phyloP scores from a whole-genome alignment of 805 yeast species.

The Ogataea nakhonphanomensis region DNA sequence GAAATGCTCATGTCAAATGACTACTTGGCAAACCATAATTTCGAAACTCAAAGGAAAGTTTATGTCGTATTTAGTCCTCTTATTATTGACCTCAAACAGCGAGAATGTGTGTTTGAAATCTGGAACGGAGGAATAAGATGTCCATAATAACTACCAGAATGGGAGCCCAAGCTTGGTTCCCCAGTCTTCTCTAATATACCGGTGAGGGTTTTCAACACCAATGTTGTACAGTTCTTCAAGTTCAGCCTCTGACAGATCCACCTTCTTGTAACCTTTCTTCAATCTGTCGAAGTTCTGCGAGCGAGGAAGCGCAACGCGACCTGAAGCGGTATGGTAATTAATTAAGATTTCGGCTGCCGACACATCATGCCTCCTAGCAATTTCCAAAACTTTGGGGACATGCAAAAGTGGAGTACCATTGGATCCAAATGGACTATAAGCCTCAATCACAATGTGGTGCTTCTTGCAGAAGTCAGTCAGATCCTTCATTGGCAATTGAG shows the following conservation, averaged over 20 bases:
- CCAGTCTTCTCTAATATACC: slow-evolving; percentile 31
- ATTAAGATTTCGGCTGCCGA: slow-evolving; percentile 54
- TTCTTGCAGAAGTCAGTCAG: slow-evolving; percentile 37
- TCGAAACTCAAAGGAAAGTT: slow-evolving; percentile 29
- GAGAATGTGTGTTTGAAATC: slow-evolving; percentile 28
- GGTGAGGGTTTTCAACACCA: slow-evolving; percentile 32
- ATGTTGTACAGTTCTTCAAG: slow-evolving; percentile 28
- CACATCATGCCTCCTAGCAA: slow-evolving; percentile 56
- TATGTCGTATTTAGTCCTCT: slow-evolving; percentile 32
- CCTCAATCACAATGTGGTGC: slow-evolving; percentile 42
- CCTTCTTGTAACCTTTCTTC: slow-evolving; percentile 34
- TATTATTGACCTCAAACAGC: slow-evolving; percentile 17
- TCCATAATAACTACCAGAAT: slow-evolving; percentile 25
- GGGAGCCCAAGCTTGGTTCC: slow-evolving; percentile 34
- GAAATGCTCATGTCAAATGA: slow-evolving; percentile 27
- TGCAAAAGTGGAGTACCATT: slow-evolving; percentile 61
- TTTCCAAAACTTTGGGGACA: slow-evolving; percentile 43
- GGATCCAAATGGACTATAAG: slow-evolving; percentile 65
- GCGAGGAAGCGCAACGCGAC: slow-evolving; percentile 64
- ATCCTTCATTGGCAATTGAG: slow-evolving; percentile 40
- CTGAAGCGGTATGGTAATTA: slow-evolving; percentile 62
- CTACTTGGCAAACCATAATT: slow-evolving; percentile 31
- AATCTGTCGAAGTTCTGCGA: slow-evolving; percentile 68
- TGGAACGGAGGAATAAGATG: slow-evolving; percentile 38
- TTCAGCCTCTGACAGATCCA: slow-evolving; percentile 38